phyloP scores from a whole-genome alignment of 2,329 filamentous ascomycete genomes.

The Fonsecaea nubica region DNA sequence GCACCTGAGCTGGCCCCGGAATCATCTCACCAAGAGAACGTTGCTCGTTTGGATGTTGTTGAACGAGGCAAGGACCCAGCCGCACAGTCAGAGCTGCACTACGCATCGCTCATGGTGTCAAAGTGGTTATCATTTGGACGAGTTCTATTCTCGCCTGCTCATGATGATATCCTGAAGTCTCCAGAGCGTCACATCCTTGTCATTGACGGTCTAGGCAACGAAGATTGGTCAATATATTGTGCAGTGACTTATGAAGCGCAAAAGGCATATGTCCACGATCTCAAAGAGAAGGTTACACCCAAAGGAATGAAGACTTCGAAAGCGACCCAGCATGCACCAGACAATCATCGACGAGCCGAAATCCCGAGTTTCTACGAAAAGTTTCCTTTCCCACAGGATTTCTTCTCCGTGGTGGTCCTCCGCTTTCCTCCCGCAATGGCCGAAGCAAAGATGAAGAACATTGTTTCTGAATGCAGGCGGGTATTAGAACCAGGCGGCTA shows the following conservation, averaged over 20 bases:
- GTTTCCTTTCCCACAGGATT: constrained; percentile 56
- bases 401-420: constrained; percentile 54
- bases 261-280: constrained; percentile 53
- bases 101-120: constrained; percentile 59
- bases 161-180: constrained; percentile 51
- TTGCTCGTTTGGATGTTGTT: constrained; percentile 46
- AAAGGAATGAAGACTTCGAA: constrained; percentile 37
- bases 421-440: constrained; percentile 56
- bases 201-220: constrained; percentile 58
- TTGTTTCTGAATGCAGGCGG: constrained; percentile 57
- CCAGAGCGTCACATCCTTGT: constrained; percentile 55
- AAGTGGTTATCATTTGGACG: constrained; percentile 59
- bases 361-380: constrained; percentile 49
- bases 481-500: constrained; percentile 58
- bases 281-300: constrained; percentile 46
- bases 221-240: constrained; percentile 61
- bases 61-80: constrained; percentile 52
- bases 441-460: constrained; percentile 51
- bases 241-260: constrained; percentile 53
- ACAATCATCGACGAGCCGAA: constrained; percentile 42
- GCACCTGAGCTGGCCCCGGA: constrained; percentile 42
- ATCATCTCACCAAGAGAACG: constrained; percentile 41
- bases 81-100: constrained; percentile 55
- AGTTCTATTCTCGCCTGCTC: constrained; percentile 58
- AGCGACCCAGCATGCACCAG: constrained; percentile 47